phyloP scores from a whole-genome alignment of 441 rosid species.

The Omphalea diandra region DNA sequence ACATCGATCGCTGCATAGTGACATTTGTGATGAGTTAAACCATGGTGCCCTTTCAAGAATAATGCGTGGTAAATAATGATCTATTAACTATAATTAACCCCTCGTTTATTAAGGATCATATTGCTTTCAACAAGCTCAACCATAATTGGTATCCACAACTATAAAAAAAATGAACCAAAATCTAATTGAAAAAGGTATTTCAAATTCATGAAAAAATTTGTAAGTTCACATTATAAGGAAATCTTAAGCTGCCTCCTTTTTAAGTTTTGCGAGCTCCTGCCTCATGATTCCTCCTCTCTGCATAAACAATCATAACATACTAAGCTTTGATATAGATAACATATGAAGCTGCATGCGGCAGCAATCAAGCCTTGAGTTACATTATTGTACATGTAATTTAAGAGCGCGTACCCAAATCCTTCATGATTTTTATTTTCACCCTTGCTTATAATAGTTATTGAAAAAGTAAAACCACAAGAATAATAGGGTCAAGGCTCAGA shows the following conservation, averaged over 20 bases:
- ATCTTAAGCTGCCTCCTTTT: slow-evolving; percentile 41
- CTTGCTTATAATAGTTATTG: not conserved
- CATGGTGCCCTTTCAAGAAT: no score
- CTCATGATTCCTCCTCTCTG: slow-evolving; percentile 55
- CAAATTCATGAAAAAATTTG: not conserved
- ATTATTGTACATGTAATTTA: not conserved
- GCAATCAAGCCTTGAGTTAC: not conserved
- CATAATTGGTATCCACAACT: not conserved
- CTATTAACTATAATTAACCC: not conserved
- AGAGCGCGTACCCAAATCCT: not conserved
- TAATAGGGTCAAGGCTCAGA: not conserved
- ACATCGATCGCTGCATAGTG: not conserved
- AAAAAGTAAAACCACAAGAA: not conserved
- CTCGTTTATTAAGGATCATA: no score
- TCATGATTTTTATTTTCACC: not conserved
- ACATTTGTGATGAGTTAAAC: no score
- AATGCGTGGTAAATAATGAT: not conserved
- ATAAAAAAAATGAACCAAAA: not conserved
- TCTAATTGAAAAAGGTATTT: not conserved
- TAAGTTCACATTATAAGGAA: not conserved
- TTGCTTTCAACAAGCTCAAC: not conserved
- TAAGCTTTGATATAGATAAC: not conserved
- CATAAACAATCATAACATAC: slow-evolving; percentile 24
- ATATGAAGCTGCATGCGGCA: not conserved
- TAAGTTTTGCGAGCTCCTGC: slow-evolving; percentile 59